Evolutionary conservation across 108 stramenopile species (phyloP), one percentile per base, ranked within the genome.

Genomic region (Cyclotella choctawhatcheeana): DNA sequence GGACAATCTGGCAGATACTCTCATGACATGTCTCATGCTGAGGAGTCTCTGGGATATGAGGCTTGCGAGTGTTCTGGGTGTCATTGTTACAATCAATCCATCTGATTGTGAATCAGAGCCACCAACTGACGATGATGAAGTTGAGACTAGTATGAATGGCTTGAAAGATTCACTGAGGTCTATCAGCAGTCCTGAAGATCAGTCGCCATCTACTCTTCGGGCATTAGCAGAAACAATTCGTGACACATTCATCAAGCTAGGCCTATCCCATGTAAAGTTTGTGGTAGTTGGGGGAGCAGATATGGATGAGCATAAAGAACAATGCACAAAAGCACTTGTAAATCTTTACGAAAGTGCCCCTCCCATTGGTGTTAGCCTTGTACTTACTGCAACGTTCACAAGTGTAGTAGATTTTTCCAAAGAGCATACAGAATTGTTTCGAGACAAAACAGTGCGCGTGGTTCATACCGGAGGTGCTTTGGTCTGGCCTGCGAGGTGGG

Each of bases 401-500:
- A 74, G 73, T 48, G 79, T 80, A 2, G 74, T 73, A 65, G 55
- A 67, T 22, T 80, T 80, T 69, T 73, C 68, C 20, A 73, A 74
- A 44, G 50, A 56, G 5, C 58, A 80, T 30, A 73, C 79, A 30
- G 73, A 80, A 30, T 35, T 80, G 2, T 80, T 80, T 40, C 73
- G 79, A n/a, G 47, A 80, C 34, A 80, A 80, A 55, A 80, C 79
- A 20, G 73, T 80, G 1, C 79, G 79, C 51, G 79, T 80, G 10
- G 79, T 80, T n/a, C 79, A 80, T 64, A 69, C 79, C 10, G 79
- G 79, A 44, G 79, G 79, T 26, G 79, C 79, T 20, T 70, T 80
- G 67, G 48, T 76, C 21, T 76, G 74, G 74, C 79, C 79, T 14
- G 76, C 69, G 32, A 18, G 47, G 40, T 59, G 69, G 68, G 76